A percentile compares a stretch with the other conserved stretches of the same genome.
These are phyloP conservation scores for Trametes cinnabarina DNA, from an alignment of 768 basidiomycete species.

Conservation along the genomic window DNA sequence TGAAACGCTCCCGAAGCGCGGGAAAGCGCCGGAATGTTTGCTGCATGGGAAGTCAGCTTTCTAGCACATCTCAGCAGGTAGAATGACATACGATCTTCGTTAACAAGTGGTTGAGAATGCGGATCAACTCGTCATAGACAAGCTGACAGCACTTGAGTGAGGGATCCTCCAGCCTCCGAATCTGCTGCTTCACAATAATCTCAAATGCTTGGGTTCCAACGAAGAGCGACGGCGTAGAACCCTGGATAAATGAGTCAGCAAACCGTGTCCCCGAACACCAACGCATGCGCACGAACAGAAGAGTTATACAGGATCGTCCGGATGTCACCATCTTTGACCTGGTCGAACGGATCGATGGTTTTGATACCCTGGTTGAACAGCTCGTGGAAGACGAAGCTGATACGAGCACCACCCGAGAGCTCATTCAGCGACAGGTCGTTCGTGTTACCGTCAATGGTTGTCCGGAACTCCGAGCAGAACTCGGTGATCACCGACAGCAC, in stretches of 20 bases:
- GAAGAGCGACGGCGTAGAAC: conserved; percentile 94
- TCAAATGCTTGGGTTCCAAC: conserved; percentile 98
- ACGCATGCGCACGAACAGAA: conserved; percentile 57
- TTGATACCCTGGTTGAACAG: conserved; percentile 96
- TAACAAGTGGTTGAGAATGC: conserved; percentile 91
- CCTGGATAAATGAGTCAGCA: conserved; percentile 42
- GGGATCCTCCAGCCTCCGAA: conserved; percentile 94
- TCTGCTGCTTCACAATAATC: conserved; percentile 98
- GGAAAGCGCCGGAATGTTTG: conserved; percentile 96
- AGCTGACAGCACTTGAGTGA: conserved; percentile 90
- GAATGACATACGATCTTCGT: conserved; percentile 69
- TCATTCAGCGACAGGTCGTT: conserved; percentile 95
- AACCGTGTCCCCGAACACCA: background rate
- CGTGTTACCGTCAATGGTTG: conserved; percentile 95
- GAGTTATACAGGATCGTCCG: conserved; percentile 96
- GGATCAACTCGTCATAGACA: conserved; percentile 96
- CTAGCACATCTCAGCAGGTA: background rate
- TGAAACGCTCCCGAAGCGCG: conserved; percentile 95
- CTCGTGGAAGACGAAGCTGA: conserved; percentile 99
- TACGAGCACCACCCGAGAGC: conserved; percentile 96
- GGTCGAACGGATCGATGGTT: conserved; percentile 96
- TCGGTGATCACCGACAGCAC: conserved; percentile 98
- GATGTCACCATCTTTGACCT: conserved; percentile 98
- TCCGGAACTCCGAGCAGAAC: conserved; percentile 95
- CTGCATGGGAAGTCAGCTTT: conserved; percentile 40